Base-by-base conservation (phyloP, 495 filamentous ascomycete genomes). In the Aspergillus ostianus region DNA sequence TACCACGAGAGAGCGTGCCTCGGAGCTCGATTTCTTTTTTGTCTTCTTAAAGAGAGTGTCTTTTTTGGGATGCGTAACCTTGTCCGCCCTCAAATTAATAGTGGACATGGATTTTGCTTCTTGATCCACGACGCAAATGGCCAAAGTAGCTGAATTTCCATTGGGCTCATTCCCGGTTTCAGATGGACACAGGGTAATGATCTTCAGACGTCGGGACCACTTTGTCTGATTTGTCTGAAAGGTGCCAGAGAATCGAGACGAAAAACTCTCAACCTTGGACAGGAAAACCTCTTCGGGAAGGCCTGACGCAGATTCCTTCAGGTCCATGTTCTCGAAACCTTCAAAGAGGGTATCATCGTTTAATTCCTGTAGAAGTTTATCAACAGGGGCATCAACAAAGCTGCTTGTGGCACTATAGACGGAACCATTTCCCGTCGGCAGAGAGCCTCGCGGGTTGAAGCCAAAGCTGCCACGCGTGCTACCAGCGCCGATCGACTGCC, bases 401-500 rank as follows among this genome's bases (percentile, higher is more conserved):
- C 82, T 87, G 62, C 77, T 77, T 12, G 76, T 69, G 46, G 65
- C 67, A 54, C 78, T 80, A 46, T 77, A 76, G 45, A 77, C 63
- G 23, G 77, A 79, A 17, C 72, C 74, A 26, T 68, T 70, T 23
- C 68, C 76, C 0, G 77, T 69, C 53, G 80, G 77, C 15, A 79
- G 59, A 10, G 77, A 78, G 29, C 59, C 67, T 59, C 75, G 70
- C 46, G 71, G 69, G 20, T 81, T 81, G 61, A 77, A 80, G 21
- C 80, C 81, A 61, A 83, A 80, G 67, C 87, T 91, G 44, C 76
- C 74, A 23, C 88, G 84, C 21, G 78, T 78, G 54, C 84, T 83
- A 41, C 86, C 83, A 57, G 82, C 85, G 61, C 90, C 89, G 47
- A 93, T 84, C 29, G 94, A 97, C 47, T 92, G 85, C 41, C 84